Conservation (phyloP, 1,284 basidiomycete species). For the Sporisorium exsertum region DNA sequence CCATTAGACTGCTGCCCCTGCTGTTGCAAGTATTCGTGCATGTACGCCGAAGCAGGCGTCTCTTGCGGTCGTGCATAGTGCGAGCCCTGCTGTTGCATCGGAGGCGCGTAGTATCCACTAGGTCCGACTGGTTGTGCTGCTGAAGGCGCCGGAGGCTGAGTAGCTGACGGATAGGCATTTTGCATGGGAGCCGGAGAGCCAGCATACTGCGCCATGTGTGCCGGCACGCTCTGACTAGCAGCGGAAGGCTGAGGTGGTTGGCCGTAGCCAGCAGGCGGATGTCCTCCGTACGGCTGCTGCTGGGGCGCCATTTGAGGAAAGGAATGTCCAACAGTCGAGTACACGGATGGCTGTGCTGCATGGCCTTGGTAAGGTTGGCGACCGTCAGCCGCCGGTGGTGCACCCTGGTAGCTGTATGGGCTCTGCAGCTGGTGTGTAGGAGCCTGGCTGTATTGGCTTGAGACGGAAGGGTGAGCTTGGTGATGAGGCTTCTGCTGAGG, state of each 20-base stretch:
- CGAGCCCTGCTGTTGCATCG: constrained; percentile 55
- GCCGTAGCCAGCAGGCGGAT: constrained; percentile 25
- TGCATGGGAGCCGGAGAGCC: constrained; percentile 29
- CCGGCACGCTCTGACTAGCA: constrained; percentile 45
- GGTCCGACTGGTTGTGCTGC: constrained; percentile 56
- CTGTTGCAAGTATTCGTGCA: constrained; percentile 67
- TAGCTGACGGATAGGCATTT: constrained; percentile 7
- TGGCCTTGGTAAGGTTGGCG: constrained; percentile 30
- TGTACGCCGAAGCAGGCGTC: constrained; percentile 61
- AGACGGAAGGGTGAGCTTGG: constrained; percentile 53
- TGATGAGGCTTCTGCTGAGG: constrained; percentile 38
- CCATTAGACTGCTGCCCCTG: constrained; percentile 37
- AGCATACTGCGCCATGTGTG: constrained; percentile 37
- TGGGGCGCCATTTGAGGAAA: constrained; percentile 26
- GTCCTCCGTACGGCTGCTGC: constrained; percentile 41
- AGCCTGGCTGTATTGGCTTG: constrained; percentile 54
- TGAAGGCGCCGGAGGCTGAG: constrained; percentile 45
- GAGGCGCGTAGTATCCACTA: constrained; percentile 48
- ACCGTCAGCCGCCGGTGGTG: constrained; percentile 21
- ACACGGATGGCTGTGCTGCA: constrained; percentile 40
- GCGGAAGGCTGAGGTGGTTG: constrained; percentile 26
- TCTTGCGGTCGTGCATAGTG: constrained; percentile 46
- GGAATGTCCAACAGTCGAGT: constrained; percentile 39
- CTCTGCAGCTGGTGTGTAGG: constrained; percentile 31
- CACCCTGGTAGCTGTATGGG: constrained; percentile 35